Conservation (phyloP, 129 eudicot species). For the Saposhnikovia divaricata region DNA sequence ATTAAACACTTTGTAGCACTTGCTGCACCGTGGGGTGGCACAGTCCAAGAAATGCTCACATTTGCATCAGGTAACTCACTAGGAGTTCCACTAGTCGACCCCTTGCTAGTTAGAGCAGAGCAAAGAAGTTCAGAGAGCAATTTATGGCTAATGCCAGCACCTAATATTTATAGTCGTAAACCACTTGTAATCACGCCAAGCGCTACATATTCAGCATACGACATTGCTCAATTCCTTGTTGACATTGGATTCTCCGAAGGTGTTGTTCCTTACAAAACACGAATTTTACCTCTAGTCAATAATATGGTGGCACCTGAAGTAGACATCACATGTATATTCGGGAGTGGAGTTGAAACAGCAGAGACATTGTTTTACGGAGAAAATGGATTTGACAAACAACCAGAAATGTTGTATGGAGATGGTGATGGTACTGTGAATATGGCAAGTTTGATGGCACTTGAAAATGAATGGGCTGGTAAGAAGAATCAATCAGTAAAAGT, state of each 20-base stretch:
- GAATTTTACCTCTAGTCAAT: slow-evolving; percentile 53
- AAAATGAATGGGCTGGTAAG: slow-evolving; percentile 34
- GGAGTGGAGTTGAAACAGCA: slow-evolving; percentile 53
- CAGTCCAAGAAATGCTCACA: slow-evolving; percentile 64
- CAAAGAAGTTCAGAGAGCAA: slow-evolving; percentile 83
- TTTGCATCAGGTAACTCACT: slow-evolving; percentile 79
- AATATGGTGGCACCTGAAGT: slow-evolving; percentile 42
- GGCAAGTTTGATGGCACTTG: slow-evolving; percentile 62
- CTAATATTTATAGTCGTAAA: slow-evolving; percentile 22
- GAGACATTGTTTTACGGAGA: slow-evolving; percentile 70
- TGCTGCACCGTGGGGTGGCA: slow-evolving; percentile 86
- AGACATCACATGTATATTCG: slow-evolving; percentile 63
- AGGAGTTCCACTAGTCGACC: slow-evolving; percentile 74
- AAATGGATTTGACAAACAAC: slow-evolving; percentile 63
- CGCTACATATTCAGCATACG: slow-evolving; percentile 35
- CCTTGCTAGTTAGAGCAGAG: slow-evolving; percentile 64
- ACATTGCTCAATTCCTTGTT: slow-evolving; percentile 44
- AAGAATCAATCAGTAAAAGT: slow-evolving; percentile 39
- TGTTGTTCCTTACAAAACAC: slow-evolving; percentile 42
- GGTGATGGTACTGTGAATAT: slow-evolving; percentile 96
- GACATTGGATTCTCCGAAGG: slow-evolving; percentile 72
- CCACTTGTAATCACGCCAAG: slow-evolving; percentile 47
- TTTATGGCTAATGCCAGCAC: slow-evolving; percentile 80
- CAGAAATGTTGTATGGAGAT: slow-evolving; percentile 64
- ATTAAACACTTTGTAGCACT: slow-evolving; percentile 69